These are phyloP conservation scores for Polytrichum formosum DNA, from an alignment of 225 moss, liverwort and hornwort species.

Conservation along the genomic window DNA sequence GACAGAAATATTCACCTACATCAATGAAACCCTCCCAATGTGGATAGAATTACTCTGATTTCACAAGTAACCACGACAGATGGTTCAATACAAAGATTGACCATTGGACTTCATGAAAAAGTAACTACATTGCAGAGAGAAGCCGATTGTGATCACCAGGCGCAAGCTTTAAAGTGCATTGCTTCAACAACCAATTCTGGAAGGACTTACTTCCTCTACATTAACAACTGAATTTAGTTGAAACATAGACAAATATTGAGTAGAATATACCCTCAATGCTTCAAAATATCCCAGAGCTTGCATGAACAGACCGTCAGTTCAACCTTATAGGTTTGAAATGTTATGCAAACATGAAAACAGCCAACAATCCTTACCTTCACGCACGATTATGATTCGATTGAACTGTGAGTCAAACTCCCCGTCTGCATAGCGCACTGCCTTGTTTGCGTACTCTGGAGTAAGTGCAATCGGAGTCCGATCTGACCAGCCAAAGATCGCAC, in stretches of 20 bases:
- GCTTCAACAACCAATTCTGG: neutral
- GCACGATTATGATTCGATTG: slow-evolving; percentile 59
- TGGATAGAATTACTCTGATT: no score
- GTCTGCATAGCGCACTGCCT: slow-evolving; percentile 74
- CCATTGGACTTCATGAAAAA: no score
- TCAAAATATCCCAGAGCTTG: neutral
- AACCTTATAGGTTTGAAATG: neutral
- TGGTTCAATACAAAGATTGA: no score
- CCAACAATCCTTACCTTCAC: slow-evolving; percentile 57
- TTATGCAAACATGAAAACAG: no score
- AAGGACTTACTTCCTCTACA: neutral
- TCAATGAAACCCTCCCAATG: no score
- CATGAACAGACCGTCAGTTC: neutral
- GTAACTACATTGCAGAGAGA: no score
- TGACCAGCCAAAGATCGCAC: slow-evolving; percentile 26
- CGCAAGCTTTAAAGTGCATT: neutral
- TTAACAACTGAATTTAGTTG: neutral
- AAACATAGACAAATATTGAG: neutral
- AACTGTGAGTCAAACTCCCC: slow-evolving; percentile 54
- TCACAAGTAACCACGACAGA: no score
- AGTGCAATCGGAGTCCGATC: slow-evolving; percentile 66
- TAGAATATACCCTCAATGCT: neutral
- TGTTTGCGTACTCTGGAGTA: slow-evolving; percentile 59
- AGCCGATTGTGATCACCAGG: no score
- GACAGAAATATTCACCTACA: no score